Evolutionary conservation across 2,329 filamentous ascomycete species (phyloP), one percentile per base, ranked within the genome.

Genomic region (Plenodomus tracheiphilus): DNA sequence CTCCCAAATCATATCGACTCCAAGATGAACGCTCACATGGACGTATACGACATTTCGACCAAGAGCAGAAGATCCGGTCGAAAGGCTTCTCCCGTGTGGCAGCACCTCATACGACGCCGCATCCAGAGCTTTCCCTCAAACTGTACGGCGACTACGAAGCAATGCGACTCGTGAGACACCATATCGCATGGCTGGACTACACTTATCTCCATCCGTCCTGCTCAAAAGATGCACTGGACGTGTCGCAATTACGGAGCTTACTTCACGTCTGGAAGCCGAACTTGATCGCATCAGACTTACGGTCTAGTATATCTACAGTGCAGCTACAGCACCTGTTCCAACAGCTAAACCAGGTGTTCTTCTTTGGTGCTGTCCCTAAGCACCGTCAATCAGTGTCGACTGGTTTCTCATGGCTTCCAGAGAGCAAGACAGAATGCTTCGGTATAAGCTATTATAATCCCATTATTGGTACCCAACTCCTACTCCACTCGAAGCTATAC

Each of bases 71-170:
- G 16, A 21, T 16, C 9, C n/a, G 21, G 3, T 15, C 10, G 8
- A 13, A 28, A 20, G 7, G 9, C 37, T 42, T 18, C 30, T 22
- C 30, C 40, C 8, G 15, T 11, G 28, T 32, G 28, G 28, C 11
- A 32, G 25, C 40, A 41, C 18, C 15, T 32, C 13, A 21, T 5
- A 9, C 21, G 3, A 36, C 15, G 1, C 36, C 43, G 2, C 50
- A 22, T 25, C 49, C 51, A 2, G 17, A 36, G n/a, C 39, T 57
- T 4, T 44, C 16, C 2, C 28, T 51, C 8, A 37, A 37, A 21
- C 45, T 59, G 35, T 53, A 56, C 21, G 54, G 54, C n/a, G 39
- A 52, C 18, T 59, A 59, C 34, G 56, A 59, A 43, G 30, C 54
- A 15, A 59, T 59, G 56, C 43, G 48, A 2, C 32, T 59, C 17